Percentiles rank a stretch among this genome's conserved stretches.
Evolutionary conservation across 345 rosid species (phyloP).

Genomic region (Eucalyptus curtisii): DNA sequence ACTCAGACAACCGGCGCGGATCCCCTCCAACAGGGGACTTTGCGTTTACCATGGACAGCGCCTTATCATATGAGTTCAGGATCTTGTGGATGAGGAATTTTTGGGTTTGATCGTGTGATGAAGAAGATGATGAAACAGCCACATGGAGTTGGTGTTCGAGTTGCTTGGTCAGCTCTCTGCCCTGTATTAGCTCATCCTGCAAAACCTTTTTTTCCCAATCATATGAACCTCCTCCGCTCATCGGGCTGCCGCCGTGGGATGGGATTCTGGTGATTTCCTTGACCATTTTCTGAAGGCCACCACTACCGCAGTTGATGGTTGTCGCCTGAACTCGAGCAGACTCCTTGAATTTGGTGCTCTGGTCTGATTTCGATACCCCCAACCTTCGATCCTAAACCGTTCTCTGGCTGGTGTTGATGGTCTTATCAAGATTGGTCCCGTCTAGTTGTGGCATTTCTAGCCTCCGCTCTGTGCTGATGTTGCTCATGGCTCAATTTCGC

Average conservation of each 20-base stretch:
- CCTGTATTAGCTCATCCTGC: too few relatives aligned
- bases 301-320: background rate
- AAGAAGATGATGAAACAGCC: too few relatives aligned
- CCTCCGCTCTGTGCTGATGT: background rate
- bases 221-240: background rate
- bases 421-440: background rate
- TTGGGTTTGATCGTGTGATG: too few relatives aligned
- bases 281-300: background rate
- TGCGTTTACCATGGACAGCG: too few relatives aligned
- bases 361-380: background rate
- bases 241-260: conserved; percentile 36
- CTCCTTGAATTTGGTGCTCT: background rate
- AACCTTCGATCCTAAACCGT: background rate
- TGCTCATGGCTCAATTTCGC: background rate
- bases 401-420: background rate
- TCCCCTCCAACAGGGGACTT: too few relatives aligned
- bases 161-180: too few relatives aligned
- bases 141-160: too few relatives aligned
- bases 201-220: too few relatives aligned
- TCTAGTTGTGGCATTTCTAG: background rate
- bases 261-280: background rate
- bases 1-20: too few relatives aligned
- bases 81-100: too few relatives aligned
- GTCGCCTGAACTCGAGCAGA: background rate
- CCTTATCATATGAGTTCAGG: too few relatives aligned